phyloP scores from a whole-genome alignment of 2,329 filamentous ascomycete genomes.

The Xylariaceae sp. region DNA sequence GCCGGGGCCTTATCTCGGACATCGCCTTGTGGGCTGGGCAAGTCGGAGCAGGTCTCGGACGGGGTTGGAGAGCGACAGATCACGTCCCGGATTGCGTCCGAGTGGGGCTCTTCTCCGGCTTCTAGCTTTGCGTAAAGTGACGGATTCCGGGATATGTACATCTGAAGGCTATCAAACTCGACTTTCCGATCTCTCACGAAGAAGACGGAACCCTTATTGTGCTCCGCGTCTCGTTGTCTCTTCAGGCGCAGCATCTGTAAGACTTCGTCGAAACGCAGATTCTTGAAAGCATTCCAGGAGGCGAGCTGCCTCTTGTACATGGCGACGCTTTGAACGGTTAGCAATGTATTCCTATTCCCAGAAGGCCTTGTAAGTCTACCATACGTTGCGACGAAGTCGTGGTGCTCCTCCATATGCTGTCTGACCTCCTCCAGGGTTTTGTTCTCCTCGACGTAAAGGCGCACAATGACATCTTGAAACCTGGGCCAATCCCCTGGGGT shows the following conservation, averaged over 20 bases:
- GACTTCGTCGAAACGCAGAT: slow-evolving; percentile 28
- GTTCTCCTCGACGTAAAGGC: slow-evolving; percentile 29
- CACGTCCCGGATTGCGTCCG: slow-evolving; percentile 27
- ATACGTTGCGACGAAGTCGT: slow-evolving; percentile 29
- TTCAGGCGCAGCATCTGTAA: slow-evolving; percentile 29
- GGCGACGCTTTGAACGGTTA: slow-evolving; percentile 21
- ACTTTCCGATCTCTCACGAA: slow-evolving; percentile 27
- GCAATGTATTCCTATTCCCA: neutral
- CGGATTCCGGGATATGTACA: slow-evolving; percentile 29
- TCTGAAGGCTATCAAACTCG: slow-evolving; percentile 24
- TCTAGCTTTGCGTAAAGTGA: slow-evolving; percentile 26
- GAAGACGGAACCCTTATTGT: slow-evolving; percentile 23
- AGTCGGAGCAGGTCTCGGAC: slow-evolving; percentile 8
- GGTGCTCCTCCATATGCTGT: slow-evolving; percentile 26
- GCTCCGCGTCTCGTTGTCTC: slow-evolving; percentile 22
- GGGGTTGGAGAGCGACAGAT: slow-evolving; percentile 25
- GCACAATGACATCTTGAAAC: slow-evolving; percentile 24
- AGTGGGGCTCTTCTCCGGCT: slow-evolving; percentile 22
- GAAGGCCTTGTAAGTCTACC: neutral
- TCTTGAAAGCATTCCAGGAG: slow-evolving; percentile 29
- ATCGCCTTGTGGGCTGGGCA: slow-evolving; percentile 1
- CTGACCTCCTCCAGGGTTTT: slow-evolving; percentile 29
- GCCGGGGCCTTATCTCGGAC: neutral
- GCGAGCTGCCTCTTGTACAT: slow-evolving; percentile 31
- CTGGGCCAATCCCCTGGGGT: slow-evolving; percentile 26